These are phyloP conservation scores for Berberis vulgaris DNA, from an alignment of 164 flowering plant genomes.

Conservation along the genomic window DNA sequence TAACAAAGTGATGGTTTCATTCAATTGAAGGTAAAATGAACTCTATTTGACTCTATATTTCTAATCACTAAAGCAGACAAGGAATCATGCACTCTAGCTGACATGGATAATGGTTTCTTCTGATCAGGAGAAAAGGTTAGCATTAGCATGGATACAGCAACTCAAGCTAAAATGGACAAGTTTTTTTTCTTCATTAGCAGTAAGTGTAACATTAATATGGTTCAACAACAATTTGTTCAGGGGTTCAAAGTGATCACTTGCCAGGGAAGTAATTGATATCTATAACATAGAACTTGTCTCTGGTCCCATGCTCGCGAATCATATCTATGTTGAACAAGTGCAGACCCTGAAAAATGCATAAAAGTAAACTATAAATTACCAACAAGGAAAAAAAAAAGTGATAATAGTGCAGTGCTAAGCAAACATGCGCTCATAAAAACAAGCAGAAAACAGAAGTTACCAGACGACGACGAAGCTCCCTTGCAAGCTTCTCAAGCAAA, in stretches of 20 bases:
- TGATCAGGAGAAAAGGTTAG: no score
- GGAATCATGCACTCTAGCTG: no score
- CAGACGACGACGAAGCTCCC: constrained; percentile 76
- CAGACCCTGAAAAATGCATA: constrained; percentile 43
- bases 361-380: neutral
- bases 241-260: constrained; percentile 15
- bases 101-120: no score
- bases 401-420: neutral
- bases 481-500: constrained; percentile 78
- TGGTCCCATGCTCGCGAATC: constrained; percentile 71
- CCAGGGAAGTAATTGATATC: constrained; percentile 98
- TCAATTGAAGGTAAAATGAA: no score
- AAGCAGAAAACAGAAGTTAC: constrained; percentile 24
- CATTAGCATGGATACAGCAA: no score
- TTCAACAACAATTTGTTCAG: neutral
- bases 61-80: no score
- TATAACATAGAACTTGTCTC: constrained; percentile 69
- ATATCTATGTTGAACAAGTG: constrained; percentile 84
- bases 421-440: neutral
- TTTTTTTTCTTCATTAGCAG: neutral
- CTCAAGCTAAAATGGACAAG: no score
- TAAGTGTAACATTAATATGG: neutral
- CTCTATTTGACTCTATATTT: no score
- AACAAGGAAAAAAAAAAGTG: neutral
- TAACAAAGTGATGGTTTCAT: no score